These are phyloP conservation scores for Leccinum longicurvipes DNA, from an alignment of 768 basidiomycete species.

Conservation along the genomic window DNA sequence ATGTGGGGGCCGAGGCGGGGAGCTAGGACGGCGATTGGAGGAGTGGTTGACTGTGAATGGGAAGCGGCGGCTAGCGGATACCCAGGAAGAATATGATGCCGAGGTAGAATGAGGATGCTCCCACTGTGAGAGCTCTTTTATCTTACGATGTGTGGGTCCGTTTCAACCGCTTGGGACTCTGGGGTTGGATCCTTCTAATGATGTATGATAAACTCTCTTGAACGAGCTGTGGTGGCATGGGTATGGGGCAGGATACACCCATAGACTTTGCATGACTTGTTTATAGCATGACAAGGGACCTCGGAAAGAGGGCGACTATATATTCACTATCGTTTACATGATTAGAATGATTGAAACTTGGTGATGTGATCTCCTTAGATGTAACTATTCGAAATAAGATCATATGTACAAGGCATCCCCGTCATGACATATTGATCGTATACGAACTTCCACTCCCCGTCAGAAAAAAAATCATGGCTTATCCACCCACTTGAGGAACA, in stretches of 20 bases:
- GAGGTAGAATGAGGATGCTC: slow-evolving; percentile 15
- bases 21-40: slow-evolving; percentile 71
- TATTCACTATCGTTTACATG: background rate
- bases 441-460: background rate
- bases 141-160: background rate
- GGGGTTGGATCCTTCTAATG: slow-evolving; percentile 1
- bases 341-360: too few relatives aligned
- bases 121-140: slow-evolving; percentile 5
- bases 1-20: slow-evolving; percentile 77
- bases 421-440: background rate
- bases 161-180: background rate
- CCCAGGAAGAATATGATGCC: slow-evolving; percentile 14
- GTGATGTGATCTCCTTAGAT: too few relatives aligned
- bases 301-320: background rate
- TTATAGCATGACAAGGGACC: background rate
- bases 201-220: background rate
- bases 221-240: background rate
- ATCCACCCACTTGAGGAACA: slow-evolving; percentile 5
- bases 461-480: background rate
- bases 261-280: slow-evolving; percentile 4
- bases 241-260: too few relatives aligned
- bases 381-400: background rate
- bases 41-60: slow-evolving; percentile 58
- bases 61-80: slow-evolving; percentile 8
- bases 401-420: background rate